Evolutionary conservation across 1,284 basidiomycete species (phyloP), one percentile per base, ranked within the genome.

Genomic region (Polyporus tsugae): DNA sequence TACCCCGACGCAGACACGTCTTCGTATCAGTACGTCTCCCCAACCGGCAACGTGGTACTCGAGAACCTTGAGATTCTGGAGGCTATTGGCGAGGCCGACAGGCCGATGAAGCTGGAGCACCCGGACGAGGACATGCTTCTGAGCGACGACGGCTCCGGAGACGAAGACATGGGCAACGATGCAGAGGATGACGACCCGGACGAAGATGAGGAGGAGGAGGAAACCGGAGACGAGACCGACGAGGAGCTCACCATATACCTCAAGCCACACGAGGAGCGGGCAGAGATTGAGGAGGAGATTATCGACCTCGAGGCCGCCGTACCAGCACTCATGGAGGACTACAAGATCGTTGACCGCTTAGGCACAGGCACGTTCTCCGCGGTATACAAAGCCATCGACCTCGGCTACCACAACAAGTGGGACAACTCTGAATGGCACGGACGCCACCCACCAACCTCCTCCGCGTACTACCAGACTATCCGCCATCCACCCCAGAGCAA

Each of bases 351-450:
- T 35, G 97, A 99, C 82, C 88, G 96, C 6, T 87, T 99, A 0
- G 97, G 97, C 17, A 98, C 97, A 71, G 96, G 97, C 33, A 99
- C 97, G 2, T 99, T 99, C 81, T 99, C 97, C 0, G 97, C 96
- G 10, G 97, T 99, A 11, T 99, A 99, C 86, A 98, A 99, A 77
- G 97, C 97, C 0, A 82, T 97, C 73, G 97, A 99, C 80, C 77
- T 93, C 44, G 82, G 88, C 67, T 90, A 93, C 77, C 88, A 94
- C 75, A 79, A 85, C 53, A 91, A 90, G 67, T 97, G 92, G 87
- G 86, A 96, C 80, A 98, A 99, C 79, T 76, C 82, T 10, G 84
- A 88, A 22, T 98, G 97, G 97, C 86, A 89, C 52, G 89, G 90
- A 2, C 78, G 82, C 57, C 91, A 92, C 74, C 87, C 84, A n/a